These are phyloP conservation scores for Aegilops bicornis DNA, from an alignment of 176 grass and related monocot genomes.

Conservation along the genomic window DNA sequence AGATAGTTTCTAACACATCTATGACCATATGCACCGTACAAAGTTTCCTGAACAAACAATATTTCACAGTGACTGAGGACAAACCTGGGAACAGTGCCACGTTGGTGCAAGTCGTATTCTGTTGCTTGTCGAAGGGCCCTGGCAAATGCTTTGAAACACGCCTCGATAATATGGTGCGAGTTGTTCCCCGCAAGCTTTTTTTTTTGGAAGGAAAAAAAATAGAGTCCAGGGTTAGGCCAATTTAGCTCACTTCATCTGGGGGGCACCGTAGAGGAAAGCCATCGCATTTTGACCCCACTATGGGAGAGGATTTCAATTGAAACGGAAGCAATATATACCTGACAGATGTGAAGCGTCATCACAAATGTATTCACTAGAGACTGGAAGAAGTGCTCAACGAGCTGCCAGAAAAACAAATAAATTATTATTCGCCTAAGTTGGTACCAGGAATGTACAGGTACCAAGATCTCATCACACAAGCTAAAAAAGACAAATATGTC, in stretches of 20 bases:
- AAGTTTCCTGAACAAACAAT: slow-evolving; percentile 25
- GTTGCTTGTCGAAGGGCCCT: slow-evolving; percentile 90
- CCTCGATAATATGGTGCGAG: slow-evolving; percentile 87
- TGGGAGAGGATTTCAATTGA: background rate
- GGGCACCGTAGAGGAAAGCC: no score
- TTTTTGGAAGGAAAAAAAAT: slow-evolving; percentile 2
- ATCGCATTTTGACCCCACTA: background rate
- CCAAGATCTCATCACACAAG: background rate
- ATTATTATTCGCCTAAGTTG: background rate
- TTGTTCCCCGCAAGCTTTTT: slow-evolving; percentile 86
- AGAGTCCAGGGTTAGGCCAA: background rate
- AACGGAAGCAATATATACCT: slow-evolving; percentile 46
- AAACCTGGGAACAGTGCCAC: slow-evolving; percentile 76
- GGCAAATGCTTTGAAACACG: slow-evolving; percentile 93
- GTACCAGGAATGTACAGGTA: slow-evolving; percentile 4
- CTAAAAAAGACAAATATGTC: background rate
- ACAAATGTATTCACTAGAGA: slow-evolving; percentile 87
- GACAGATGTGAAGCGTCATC: slow-evolving; percentile 93
- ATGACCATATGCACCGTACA: background rate
- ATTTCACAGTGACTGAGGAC: background rate
- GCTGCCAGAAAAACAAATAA: slow-evolving; percentile 48
- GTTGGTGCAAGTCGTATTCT: slow-evolving; percentile 68
- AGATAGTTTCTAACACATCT: background rate
- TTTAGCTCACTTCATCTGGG: background rate
- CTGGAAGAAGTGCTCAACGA: slow-evolving; percentile 96